Evolutionary conservation across 306 rosid genomes (phyloP).

Genomic region (Myrica gale): DNA sequence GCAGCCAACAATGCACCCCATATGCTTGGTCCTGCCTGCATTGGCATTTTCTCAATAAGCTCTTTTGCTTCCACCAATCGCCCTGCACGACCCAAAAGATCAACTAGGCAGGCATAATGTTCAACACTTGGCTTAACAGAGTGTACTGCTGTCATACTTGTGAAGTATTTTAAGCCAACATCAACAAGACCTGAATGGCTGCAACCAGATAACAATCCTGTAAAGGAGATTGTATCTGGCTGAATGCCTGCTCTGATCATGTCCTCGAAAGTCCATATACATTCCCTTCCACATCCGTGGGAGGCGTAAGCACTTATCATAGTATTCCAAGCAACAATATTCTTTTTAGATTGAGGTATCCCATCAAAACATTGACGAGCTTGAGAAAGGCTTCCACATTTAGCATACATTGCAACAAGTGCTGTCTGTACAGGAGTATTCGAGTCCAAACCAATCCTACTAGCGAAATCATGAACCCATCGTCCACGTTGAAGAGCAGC

Average conservation of each 20-base stretch:
- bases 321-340: constrained; percentile 46
- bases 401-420: constrained; percentile 36
- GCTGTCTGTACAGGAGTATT: constrained; percentile 31
- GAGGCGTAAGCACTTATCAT: constrained; percentile 44
- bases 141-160: constrained; percentile 28
- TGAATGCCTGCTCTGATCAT: constrained; percentile 30
- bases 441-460: constrained; percentile 31
- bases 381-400: constrained; percentile 38
- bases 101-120: constrained; percentile 52
- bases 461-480: constrained; percentile 34
- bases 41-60: constrained; percentile 39
- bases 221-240: constrained; percentile 40
- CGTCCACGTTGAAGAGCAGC: constrained; percentile 40
- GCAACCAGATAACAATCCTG: constrained; percentile 42
- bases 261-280: constrained; percentile 29
- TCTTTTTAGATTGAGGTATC: constrained; percentile 21
- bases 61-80: constrained; percentile 35
- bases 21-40: constrained; percentile 31
- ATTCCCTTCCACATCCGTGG: constrained; percentile 45
- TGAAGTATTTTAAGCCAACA: constrained; percentile 35
- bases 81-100: constrained; percentile 48
- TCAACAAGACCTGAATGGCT: constrained; percentile 40
- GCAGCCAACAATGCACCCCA: constrained; percentile 24
- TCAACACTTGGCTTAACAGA: constrained; percentile 32
- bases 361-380: constrained; percentile 40